phyloP scores from a whole-genome alignment of 1,284 basidiomycete species.

The Cystobasidium pallidum region DNA sequence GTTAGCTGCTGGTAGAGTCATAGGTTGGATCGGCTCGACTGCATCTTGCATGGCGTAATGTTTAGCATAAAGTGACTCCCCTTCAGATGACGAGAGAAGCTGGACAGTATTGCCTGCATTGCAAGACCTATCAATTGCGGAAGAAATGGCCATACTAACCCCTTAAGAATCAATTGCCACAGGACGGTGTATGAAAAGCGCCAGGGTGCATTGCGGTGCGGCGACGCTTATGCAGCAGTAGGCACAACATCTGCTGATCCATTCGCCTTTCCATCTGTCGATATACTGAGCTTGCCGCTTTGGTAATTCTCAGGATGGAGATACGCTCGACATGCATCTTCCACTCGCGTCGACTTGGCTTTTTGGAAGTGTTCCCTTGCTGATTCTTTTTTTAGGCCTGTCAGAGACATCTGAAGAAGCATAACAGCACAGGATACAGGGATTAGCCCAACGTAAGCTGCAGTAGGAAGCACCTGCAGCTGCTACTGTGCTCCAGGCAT shows the following conservation, averaged over 20 bases:
- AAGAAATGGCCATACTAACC: too few species aligned
- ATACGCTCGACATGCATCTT: slow-evolving; percentile 19
- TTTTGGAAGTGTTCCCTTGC: slow-evolving; percentile 7
- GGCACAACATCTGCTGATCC: slow-evolving; percentile 7
- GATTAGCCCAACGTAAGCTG: background rate
- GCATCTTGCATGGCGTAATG: too few species aligned
- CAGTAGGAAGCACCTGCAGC: background rate
- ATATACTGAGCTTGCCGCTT: background rate
- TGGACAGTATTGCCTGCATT: too few species aligned
- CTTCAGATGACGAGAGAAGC: too few species aligned
- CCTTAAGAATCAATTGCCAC: too few species aligned
- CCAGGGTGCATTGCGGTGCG: background rate
- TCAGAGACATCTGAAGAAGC: slow-evolving; percentile 17
- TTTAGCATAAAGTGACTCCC: too few species aligned
- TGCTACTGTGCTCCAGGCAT: background rate
- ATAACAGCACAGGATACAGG: background rate
- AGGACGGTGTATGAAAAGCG: too few species aligned
- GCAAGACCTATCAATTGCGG: too few species aligned
- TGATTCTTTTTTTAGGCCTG: slow-evolving; percentile 13
- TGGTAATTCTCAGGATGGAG: slow-evolving; percentile 17
- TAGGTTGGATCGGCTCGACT: too few species aligned
- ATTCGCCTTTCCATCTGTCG: background rate
- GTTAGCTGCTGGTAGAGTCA: too few species aligned
- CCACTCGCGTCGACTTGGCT: slow-evolving; percentile 11
- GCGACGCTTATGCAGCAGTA: slow-evolving; percentile 9